Base-by-base conservation (phyloP, 108 stramenopile genomes). In the Asterionellopsis glacialis region DNA sequence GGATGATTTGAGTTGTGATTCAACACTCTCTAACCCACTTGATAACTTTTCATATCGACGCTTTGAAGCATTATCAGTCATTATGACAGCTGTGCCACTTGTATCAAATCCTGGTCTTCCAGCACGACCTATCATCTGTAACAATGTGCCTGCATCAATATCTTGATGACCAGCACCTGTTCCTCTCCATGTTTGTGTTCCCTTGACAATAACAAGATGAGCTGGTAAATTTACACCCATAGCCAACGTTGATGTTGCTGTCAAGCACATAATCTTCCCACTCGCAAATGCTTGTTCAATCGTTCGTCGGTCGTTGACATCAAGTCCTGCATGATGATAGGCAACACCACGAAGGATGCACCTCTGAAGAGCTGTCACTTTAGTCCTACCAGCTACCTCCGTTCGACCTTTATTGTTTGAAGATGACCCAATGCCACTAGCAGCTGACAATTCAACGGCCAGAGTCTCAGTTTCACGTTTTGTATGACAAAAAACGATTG, bases 51-150 rank as follows among this genome's bases (percentile, higher is more conserved):
- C 74, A 52, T 74, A 70, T 3, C 25, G 57, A 19, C 33, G n/a
- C 59, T 75, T 73, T 14, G 74, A 80, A 7, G 67, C 52, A 27
- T 79, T 72, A 67, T 91, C 83, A 11, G 89, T 91, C 83, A 91
- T 82, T 5, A 95, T 82, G 18, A 95, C 87, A 21, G 94, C 90
- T 5, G 76, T 77, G n/a, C 98, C 98, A 51, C 76, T 90, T 14
- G 88, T 87, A 62, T 99, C 98, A 33, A 91, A 88, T 9, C 98
- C 98, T 21, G 93, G 92, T 0, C 98, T 73, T 12, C 98, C 98
- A 14, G 98, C 98, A 38, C 98, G 70, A 19, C 98, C 98, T 14
- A 97, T 83, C 98, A 99, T 99, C 63, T 99, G 98, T 11, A 97
- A 64, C 15, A 99, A 63, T 15, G 86, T 84, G 1, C 85, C 84